phyloP scores from a whole-genome alignment of 202 grass and related monocot genomes.

The Panicum virgatum region DNA sequence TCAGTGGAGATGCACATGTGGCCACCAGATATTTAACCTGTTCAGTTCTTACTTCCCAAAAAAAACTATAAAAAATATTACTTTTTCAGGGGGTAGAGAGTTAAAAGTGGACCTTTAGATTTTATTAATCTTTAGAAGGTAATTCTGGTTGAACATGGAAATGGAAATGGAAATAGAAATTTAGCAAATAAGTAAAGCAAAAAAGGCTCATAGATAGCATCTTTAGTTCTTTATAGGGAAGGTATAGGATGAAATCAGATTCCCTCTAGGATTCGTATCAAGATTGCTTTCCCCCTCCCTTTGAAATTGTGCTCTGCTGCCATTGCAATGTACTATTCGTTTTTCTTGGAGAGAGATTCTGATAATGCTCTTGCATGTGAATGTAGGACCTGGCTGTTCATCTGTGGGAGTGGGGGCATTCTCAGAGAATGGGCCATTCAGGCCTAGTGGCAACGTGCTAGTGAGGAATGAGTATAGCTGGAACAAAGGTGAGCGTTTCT shows the following conservation, averaged over 20 bases:
- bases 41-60: not conserved
- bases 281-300: not conserved
- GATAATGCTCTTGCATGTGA: slow-evolving; percentile 24
- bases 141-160: not conserved
- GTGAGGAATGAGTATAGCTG: slow-evolving; percentile 84
- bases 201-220: slow-evolving; percentile 15
- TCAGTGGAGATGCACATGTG: slow-evolving; percentile 3
- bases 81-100: not conserved
- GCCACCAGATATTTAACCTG: slow-evolving; percentile 3
- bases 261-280: slow-evolving; percentile 12
- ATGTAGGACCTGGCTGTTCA: slow-evolving; percentile 86
- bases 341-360: not conserved
- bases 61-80: not conserved
- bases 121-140: not conserved
- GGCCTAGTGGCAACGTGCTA: slow-evolving; percentile 70
- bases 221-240: slow-evolving; percentile 5
- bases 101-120: not conserved
- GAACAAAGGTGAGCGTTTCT: slow-evolving; percentile 77
- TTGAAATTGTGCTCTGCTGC: slow-evolving; percentile 7
- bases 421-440: slow-evolving; percentile 95
- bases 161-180: too few species aligned
- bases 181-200: not conserved
- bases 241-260: not conserved
- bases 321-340: not conserved
- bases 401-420: slow-evolving; percentile 93